Base-by-base conservation (phyloP, 2,329 filamentous ascomycete genomes). In the Microsporum canis region DNA sequence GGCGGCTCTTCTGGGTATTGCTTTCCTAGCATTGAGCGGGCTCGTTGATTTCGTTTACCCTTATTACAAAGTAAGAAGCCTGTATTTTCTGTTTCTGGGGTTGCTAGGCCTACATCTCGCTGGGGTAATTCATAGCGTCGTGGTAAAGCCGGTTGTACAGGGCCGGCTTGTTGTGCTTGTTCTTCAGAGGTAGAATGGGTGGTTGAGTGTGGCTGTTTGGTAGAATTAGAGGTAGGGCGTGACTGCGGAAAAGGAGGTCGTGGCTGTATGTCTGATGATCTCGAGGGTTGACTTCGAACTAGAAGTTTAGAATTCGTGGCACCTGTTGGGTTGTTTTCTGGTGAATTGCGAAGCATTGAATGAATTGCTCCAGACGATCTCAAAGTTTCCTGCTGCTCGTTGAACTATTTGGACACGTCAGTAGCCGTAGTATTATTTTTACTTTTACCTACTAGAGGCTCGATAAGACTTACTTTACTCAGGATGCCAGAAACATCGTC, bases 401-500 rank as follows among this genome's bases (percentile, higher is more conserved):
- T 53, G n/a, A 53, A 53, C 49, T 53, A 6, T 33, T 53, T n/a
- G 14, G 31, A 34, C 49, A 17, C 29, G 49, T 53, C 12, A 53
- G 49, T 34, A 34, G 14, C 14, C 33, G 29, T n/a, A 33, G 33
- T 8, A 31, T 33, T 33, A 27, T 5, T 12, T 14, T 23, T 23
- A 23, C 17, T 5, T n/a, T n/a, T 12, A n/a, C 29, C 14, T 14
- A 33, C 10, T 4, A 5, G 23, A 29, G 17, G 5, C 5, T 34
- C 12, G 29, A n/a, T 33, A 53, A 53, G 5, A 17, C 77, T 61
- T 76, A 84, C 82, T 77, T 82, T 78, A 65, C 78, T 75, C 36
- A 84, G 69, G 62, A 80, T 79, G 61, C 79, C 73, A 31, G 75
- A 71, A 23, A 81, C 75, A 67, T 84, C 78, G 59, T 87, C 83